phyloP scores from a whole-genome alignment of 345 rosid genomes.

The Aquilaria sinensis region DNA sequence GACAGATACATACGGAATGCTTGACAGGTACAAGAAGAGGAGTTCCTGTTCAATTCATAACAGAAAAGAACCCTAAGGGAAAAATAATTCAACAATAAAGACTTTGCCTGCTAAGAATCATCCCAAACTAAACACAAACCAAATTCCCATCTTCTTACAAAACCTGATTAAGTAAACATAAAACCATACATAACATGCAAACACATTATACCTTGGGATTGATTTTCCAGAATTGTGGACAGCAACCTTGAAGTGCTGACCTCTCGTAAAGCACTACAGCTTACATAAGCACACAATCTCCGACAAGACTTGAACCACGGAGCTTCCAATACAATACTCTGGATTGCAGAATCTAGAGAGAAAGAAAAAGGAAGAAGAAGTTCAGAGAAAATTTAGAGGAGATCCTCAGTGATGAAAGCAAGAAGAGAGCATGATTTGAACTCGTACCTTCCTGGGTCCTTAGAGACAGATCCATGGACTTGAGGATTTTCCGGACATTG shows the following conservation, averaged over 20 bases:
- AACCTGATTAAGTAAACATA: not conserved
- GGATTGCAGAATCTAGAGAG: constrained; percentile 55
- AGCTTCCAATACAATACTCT: constrained; percentile 60
- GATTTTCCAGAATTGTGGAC: constrained; percentile 40
- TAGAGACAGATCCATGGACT: constrained; percentile 69
- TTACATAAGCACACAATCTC: constrained; percentile 82
- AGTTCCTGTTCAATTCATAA: too few species aligned
- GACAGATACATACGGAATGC: too few species aligned
- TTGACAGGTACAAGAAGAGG: too few species aligned
- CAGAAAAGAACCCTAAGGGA: too few species aligned
- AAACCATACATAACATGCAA: not conserved
- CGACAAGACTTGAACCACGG: constrained; percentile 77
- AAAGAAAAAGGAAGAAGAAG: constrained; percentile 4
- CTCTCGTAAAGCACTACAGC: constrained; percentile 76
- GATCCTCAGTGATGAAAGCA: not conserved
- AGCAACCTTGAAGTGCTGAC: constrained; percentile 69
- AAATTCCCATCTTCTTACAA: not conserved
- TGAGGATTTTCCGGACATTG: constrained; percentile 65
- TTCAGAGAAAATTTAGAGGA: not conserved
- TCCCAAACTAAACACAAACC: not conserved
- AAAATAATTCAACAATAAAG: too few species aligned
- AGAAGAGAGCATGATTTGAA: not conserved
- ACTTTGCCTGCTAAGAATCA: too few species aligned
- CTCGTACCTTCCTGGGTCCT: constrained; percentile 61
- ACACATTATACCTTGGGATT: constrained; percentile 23